Evolutionary conservation across 2,329 filamentous ascomycete genomes (phyloP).

Genomic region (Daldinia sp.): DNA sequence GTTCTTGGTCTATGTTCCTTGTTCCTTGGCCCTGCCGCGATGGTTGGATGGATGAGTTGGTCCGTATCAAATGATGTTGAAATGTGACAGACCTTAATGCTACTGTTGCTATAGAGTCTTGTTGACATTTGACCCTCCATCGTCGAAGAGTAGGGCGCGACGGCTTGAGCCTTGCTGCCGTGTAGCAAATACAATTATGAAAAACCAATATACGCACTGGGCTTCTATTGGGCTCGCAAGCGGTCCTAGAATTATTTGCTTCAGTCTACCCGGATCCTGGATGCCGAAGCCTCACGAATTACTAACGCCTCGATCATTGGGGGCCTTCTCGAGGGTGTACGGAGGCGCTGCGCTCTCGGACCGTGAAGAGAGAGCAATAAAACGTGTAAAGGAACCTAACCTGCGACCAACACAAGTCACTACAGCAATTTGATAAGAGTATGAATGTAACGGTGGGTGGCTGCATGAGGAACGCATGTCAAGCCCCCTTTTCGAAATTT

Average conservation of each 20-base stretch:
- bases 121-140: slow-evolving; percentile 13
- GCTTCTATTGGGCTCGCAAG: neutral
- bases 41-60: slow-evolving; percentile 27
- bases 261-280: neutral
- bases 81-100: slow-evolving; percentile 32
- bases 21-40: slow-evolving; percentile 15
- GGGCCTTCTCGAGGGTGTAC: slow-evolving; percentile 4
- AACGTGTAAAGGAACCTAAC: slow-evolving; percentile 7
- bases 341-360: neutral
- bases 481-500: slow-evolving; percentile 33
- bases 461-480: slow-evolving; percentile 35
- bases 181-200: slow-evolving; percentile 16
- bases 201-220: neutral
- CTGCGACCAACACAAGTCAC: slow-evolving; percentile 6
- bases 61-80: slow-evolving; percentile 24
- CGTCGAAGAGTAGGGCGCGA: slow-evolving; percentile 16
- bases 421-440: slow-evolving; percentile 31
- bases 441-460: slow-evolving; percentile 38
- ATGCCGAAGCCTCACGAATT: slow-evolving; percentile 1
- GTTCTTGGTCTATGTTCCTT: slow-evolving; percentile 19
- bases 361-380: slow-evolving; percentile 10
- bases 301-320: slow-evolving; percentile 4
- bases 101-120: slow-evolving; percentile 17
- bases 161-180: slow-evolving; percentile 19
- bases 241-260: neutral